These are phyloP conservation scores for Rhodotorula kratochvilovae DNA, from an alignment of 768 basidiomycete genomes.

Conservation along the genomic window DNA sequence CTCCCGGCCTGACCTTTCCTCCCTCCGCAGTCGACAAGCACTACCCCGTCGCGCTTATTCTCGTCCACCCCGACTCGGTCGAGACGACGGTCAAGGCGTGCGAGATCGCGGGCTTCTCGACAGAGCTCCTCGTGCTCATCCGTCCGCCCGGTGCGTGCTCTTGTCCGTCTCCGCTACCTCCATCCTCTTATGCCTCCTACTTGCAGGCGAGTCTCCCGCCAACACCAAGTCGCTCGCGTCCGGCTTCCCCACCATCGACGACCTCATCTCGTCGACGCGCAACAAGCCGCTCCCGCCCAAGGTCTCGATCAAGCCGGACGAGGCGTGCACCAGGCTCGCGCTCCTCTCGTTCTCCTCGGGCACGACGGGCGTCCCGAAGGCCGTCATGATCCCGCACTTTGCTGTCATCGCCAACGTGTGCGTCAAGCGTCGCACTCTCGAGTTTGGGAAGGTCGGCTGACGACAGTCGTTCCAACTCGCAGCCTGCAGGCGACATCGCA, in stretches of 20 bases:
- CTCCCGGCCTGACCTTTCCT: no score
- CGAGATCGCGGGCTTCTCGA: constrained; percentile 8
- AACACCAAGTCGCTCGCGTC: background rate
- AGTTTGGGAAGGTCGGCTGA: background rate
- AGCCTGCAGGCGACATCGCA: background rate
- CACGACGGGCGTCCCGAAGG: constrained; percentile 32
- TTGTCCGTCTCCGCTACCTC: no score
- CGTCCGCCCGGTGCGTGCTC: background rate
- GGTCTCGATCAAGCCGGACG: background rate
- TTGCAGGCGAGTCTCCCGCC: background rate
- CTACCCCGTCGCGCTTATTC: constrained; percentile 22
- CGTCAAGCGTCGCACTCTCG: background rate
- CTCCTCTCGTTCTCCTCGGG: constrained; percentile 24
- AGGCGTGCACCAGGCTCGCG: constrained; percentile 22
- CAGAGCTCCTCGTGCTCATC: constrained; percentile 21
- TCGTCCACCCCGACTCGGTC: constrained; percentile 21
- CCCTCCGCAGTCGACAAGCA: constrained; percentile 5
- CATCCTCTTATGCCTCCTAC: background rate
- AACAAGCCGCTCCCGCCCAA: background rate
- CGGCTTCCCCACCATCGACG: constrained; percentile 26
- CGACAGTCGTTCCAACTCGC: background rate
- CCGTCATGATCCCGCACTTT: constrained; percentile 28
- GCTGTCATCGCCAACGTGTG: constrained; percentile 32
- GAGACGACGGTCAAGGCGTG: constrained; percentile 26
- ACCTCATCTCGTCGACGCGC: constrained; percentile 1